Evolutionary conservation across 441 rosid genomes (phyloP).

Genomic region (Croton laevigatus): DNA sequence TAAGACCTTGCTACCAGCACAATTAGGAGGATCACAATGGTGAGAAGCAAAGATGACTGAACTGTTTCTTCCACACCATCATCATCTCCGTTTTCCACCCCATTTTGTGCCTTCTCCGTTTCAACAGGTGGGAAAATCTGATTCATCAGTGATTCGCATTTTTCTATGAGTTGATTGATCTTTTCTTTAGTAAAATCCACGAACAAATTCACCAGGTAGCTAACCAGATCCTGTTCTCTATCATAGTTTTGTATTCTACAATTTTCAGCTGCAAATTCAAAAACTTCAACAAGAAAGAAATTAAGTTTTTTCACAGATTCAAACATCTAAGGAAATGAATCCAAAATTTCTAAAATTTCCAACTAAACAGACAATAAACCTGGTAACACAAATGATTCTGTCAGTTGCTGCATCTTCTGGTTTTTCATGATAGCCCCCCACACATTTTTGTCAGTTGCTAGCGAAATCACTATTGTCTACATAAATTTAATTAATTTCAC

Average conservation of each 20-base stretch:
- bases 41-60: slow-evolving; percentile 53
- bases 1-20: slow-evolving; percentile 55
- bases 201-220: slow-evolving; percentile 40
- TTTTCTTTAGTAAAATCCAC: slow-evolving; percentile 46
- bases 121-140: slow-evolving; percentile 42
- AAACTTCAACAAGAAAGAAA: too few species aligned
- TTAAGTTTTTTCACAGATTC: too few species aligned
- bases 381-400: slow-evolving; percentile 30
- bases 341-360: too few species aligned
- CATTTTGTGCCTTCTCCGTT: slow-evolving; percentile 10
- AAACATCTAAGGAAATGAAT: too few species aligned
- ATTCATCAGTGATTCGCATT: slow-evolving; percentile 41
- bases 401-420: slow-evolving; percentile 56
- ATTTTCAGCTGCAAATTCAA: slow-evolving; percentile 25
- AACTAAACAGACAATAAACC: too few species aligned
- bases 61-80: slow-evolving; percentile 53
- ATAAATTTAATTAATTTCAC: not conserved
- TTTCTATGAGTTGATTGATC: slow-evolving; percentile 42
- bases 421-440: slow-evolving; percentile 78
- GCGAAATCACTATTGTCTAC: slow-evolving; percentile 72
- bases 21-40: slow-evolving; percentile 60
- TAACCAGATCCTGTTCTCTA: slow-evolving; percentile 25
- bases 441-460: slow-evolving; percentile 70
- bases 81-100: slow-evolving; percentile 8
- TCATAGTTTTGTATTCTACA: slow-evolving; percentile 21